A percentile compares a stretch with the other conserved stretches of the same genome.
Evolutionary conservation across 163 green algal species (phyloP).

Genomic region (Scenedesmus sp.): DNA sequence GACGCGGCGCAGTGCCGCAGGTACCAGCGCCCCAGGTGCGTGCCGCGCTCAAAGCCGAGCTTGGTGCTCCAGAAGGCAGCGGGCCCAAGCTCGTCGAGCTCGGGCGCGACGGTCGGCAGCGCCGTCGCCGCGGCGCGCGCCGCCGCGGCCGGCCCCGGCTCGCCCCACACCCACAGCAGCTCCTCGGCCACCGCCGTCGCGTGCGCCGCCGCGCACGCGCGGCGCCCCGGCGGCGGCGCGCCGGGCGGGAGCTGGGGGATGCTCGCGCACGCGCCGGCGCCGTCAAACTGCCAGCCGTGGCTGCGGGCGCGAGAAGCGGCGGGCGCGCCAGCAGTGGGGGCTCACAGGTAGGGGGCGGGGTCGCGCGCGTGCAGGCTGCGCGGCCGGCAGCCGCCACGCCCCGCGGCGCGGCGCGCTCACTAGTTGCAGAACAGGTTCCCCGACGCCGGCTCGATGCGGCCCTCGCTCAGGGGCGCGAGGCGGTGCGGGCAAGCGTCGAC

Average conservation of each 20-base stretch:
- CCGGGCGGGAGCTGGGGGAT: conserved; percentile 27
- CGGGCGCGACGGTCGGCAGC: background rate
- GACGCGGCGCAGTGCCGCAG: conserved; percentile 24
- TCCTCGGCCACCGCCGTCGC: conserved; percentile 9
- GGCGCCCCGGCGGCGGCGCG: background rate
- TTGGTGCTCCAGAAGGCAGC: conserved; percentile 18
- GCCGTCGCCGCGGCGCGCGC: conserved; percentile 27
- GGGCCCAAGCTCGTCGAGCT: background rate
- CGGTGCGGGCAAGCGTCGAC: conserved; percentile 18
- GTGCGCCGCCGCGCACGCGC: conserved; percentile 1
- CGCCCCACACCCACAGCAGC: conserved; percentile 40
- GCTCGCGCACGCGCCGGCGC: conserved; percentile 3
- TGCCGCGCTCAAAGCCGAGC: conserved; percentile 14
- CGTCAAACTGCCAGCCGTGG: conserved; percentile 30
- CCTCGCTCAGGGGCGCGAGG: conserved; percentile 26
- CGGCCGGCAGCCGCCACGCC: background rate
- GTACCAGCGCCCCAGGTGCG: background rate
- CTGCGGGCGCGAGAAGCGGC: background rate
- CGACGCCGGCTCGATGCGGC: background rate
- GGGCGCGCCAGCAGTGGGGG: background rate
- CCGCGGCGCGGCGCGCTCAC: background rate
- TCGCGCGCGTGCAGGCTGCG: background rate
- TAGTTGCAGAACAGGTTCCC: conserved; percentile 46
- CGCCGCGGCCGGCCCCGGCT: background rate
- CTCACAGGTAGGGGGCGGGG: background rate